phyloP scores from a whole-genome alignment of 2,329 filamentous ascomycete genomes.

The Aureobasidium zeae region DNA sequence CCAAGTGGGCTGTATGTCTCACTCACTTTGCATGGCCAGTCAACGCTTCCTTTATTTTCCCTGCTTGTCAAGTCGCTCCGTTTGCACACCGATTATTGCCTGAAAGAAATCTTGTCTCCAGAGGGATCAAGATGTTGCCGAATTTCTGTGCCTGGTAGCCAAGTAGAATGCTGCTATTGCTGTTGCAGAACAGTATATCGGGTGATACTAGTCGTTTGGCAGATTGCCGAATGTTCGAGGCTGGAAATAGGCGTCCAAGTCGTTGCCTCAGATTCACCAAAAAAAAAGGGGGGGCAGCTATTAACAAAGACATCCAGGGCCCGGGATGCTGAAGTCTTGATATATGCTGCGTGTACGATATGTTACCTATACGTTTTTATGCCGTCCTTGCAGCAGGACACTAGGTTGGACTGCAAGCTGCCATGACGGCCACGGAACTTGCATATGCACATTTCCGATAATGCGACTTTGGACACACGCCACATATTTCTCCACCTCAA shows the following conservation, averaged over 20 bases:
- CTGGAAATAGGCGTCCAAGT: neutral
- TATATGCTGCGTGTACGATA: conserved; percentile 4
- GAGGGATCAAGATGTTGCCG: conserved; percentile 8
- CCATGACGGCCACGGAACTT: conserved; percentile 8
- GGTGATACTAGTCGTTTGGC: neutral
- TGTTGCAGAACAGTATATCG: neutral
- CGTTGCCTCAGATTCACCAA: neutral
- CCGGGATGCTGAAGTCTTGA: neutral
- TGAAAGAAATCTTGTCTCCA: neutral
- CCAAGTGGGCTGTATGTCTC: conserved; percentile 14
- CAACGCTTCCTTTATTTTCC: conserved; percentile 13
- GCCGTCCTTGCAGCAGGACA: conserved; percentile 2
- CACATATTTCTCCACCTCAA: neutral
- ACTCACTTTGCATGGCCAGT: conserved; percentile 10
- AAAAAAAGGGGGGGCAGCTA: neutral
- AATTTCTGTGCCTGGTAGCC: conserved; percentile 5
- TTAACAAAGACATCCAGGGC: neutral
- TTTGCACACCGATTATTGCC: conserved; percentile 13
- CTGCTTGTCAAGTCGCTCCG: conserved; percentile 3
- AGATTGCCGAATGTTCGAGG: neutral
- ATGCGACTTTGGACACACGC: conserved; percentile 6
- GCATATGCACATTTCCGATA: conserved; percentile 14
- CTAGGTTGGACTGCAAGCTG: conserved; percentile 12
- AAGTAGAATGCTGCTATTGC: no score
- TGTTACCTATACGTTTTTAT: conserved; percentile 11